Evolutionary conservation across 2,329 filamentous ascomycete genomes (phyloP).

Genomic region (Alternaria burnsii): DNA sequence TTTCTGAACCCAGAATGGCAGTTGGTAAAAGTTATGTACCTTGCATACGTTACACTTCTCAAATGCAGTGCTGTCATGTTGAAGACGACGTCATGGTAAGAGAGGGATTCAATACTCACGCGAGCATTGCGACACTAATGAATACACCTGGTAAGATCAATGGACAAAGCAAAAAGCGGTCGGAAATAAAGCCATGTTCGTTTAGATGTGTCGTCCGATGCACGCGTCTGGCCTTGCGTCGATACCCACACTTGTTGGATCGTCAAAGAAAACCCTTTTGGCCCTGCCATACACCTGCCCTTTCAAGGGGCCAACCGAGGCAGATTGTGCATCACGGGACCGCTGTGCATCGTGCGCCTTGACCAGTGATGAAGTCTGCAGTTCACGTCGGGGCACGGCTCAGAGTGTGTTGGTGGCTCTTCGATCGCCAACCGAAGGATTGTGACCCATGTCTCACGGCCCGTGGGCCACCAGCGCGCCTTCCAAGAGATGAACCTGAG

Average conservation of each 20-base stretch:
- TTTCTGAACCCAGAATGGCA: neutral
- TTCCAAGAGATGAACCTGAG: slow-evolving; percentile 2
- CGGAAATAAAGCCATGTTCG: neutral
- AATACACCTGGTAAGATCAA: neutral
- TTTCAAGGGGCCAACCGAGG: slow-evolving; percentile 16
- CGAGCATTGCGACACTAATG: neutral
- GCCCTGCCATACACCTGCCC: slow-evolving; percentile 11
- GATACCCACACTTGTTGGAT: neutral
- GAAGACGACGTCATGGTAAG: neutral
- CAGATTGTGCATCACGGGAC: slow-evolving; percentile 15
- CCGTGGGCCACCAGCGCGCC: slow-evolving; percentile 20
- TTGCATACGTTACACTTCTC: neutral
- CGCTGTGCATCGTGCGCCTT: slow-evolving; percentile 8
- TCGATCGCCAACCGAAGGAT: slow-evolving; percentile 25
- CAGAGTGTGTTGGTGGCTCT: slow-evolving; percentile 23
- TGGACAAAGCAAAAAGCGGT: slow-evolving; percentile 1
- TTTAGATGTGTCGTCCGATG: neutral
- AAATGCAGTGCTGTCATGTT: neutral
- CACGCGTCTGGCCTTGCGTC: slow-evolving; percentile 1
- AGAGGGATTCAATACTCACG: neutral
- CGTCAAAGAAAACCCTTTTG: slow-evolving; percentile 3
- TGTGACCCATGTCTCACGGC: slow-evolving; percentile 20
- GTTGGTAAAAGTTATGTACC: neutral
- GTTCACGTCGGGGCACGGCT: slow-evolving; percentile 17
- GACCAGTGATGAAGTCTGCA: slow-evolving; percentile 15